Evolutionary conservation across 2,329 filamentous ascomycete genomes (phyloP).

Genomic region (Aspergillus hortae): DNA sequence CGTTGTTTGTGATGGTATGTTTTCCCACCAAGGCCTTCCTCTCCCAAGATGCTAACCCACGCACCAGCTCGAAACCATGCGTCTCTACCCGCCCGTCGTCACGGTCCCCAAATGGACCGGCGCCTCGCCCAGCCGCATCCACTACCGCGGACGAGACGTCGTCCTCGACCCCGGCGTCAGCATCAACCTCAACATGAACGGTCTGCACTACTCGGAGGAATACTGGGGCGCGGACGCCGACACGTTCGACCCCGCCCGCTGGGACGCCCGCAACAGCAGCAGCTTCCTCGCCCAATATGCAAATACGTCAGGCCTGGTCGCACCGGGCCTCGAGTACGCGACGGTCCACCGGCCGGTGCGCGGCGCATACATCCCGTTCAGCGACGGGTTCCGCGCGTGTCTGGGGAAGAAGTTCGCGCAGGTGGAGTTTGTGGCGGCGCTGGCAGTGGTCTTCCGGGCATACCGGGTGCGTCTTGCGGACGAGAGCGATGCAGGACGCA

Average conservation of each 20-base stretch:
- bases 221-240: conserved; percentile 20
- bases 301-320: conserved; percentile 11
- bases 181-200: conserved; percentile 15
- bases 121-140: conserved; percentile 10
- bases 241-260: conserved; percentile 13
- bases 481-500: neutral
- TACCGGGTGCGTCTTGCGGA: conserved; percentile 14
- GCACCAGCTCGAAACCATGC: conserved; percentile 42
- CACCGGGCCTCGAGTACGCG: conserved; percentile 17
- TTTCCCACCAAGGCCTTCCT: neutral
- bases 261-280: conserved; percentile 17
- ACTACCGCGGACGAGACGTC: conserved; percentile 9
- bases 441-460: conserved; percentile 12
- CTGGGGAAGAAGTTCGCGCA: conserved; percentile 24
- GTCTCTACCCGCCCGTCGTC: conserved; percentile 37
- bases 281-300: conserved; percentile 20
- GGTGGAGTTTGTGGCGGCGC: conserved; percentile 19
- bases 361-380: conserved; percentile 20
- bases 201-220: conserved; percentile 16
- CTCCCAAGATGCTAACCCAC: neutral
- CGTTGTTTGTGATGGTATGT: conserved; percentile 21
- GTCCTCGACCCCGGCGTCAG: conserved; percentile 10
- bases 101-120: conserved; percentile 28
- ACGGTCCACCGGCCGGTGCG: conserved; percentile 17
- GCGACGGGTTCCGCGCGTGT: conserved; percentile 20